phyloP scores from a whole-genome alignment of 768 basidiomycete genomes.

The Panellus pusillus region DNA sequence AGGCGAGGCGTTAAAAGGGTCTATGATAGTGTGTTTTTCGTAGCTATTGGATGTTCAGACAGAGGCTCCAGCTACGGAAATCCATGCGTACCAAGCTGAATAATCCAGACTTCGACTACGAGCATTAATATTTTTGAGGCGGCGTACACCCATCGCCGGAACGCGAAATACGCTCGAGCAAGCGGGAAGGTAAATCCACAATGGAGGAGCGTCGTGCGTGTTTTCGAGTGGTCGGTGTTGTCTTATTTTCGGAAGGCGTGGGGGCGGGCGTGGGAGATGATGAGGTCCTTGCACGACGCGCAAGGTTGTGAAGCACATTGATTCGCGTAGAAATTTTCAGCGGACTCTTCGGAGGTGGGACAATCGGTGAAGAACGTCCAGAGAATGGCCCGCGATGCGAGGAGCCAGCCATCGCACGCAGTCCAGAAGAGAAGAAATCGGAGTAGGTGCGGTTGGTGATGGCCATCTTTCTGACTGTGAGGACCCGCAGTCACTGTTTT shows the following conservation, averaged over 20 bases:
- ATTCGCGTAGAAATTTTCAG: constrained; percentile 12
- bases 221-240: no score
- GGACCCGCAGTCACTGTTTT: constrained; percentile 7
- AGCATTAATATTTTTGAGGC: no score
- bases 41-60: constrained; percentile 15
- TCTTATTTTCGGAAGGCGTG: constrained; percentile 1
- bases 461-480: constrained; percentile 22
- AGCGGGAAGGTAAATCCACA: constrained; percentile 32
- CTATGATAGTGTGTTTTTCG: constrained; percentile 27
- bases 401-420: constrained; percentile 38
- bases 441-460: constrained; percentile 36
- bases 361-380: constrained; percentile 8
- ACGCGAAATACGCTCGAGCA: constrained; percentile 34
- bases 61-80: no score
- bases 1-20: constrained; percentile 42
- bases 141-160: no score
- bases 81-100: no score
- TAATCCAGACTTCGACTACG: no score
- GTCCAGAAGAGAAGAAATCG: constrained; percentile 49
- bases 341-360: constrained; percentile 1
- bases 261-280: constrained; percentile 1
- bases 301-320: constrained; percentile 17
- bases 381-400: constrained; percentile 11
- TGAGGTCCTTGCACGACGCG: constrained; percentile 9
- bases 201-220: constrained; percentile 33